Conservation (phyloP, 2,329 filamentous ascomycete genomes). For the Ambrosiella xylebori region DNA sequence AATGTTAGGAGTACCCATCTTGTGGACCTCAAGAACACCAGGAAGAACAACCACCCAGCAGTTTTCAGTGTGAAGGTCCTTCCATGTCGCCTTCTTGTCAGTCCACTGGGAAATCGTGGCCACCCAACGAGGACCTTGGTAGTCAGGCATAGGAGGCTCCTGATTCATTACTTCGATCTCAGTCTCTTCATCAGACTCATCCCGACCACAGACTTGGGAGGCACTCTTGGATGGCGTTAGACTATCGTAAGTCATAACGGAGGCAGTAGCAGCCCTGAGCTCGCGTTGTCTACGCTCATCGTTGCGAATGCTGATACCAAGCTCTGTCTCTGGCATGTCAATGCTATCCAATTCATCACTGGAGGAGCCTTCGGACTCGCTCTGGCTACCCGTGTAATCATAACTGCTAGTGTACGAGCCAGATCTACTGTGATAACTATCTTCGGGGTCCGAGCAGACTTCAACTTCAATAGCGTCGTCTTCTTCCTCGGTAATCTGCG, state of each 20-base stretch:
- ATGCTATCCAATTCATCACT: conserved; percentile 42
- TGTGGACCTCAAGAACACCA: conserved; percentile 40
- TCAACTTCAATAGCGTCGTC: conserved; percentile 22
- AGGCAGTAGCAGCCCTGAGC: conserved; percentile 19
- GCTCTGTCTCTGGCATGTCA: conserved; percentile 40
- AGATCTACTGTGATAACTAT: conserved; percentile 19
- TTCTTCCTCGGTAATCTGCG: conserved; percentile 33
- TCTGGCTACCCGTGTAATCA: conserved; percentile 2
- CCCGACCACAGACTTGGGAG: conserved; percentile 45
- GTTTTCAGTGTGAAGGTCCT: conserved; percentile 33
- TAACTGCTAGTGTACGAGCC: conserved; percentile 18
- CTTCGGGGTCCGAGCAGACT: conserved; percentile 35
- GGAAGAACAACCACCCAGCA: conserved; percentile 40
- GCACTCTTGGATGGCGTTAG: conserved; percentile 67
- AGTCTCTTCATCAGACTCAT: conserved; percentile 4
- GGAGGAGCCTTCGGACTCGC: conserved; percentile 25
- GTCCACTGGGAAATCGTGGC: conserved; percentile 46
- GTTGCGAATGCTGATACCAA: conserved; percentile 39
- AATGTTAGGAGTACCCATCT: conserved; percentile 22
- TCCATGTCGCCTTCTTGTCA: conserved; percentile 41
- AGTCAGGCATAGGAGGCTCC: conserved; percentile 16
- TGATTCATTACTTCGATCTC: neutral
- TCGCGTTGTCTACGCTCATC: conserved; percentile 17
- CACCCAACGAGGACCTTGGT: conserved; percentile 30
- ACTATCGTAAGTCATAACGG: conserved; percentile 36